phyloP scores from a whole-genome alignment of 768 basidiomycete species.

The Lactifluus subvellereus region DNA sequence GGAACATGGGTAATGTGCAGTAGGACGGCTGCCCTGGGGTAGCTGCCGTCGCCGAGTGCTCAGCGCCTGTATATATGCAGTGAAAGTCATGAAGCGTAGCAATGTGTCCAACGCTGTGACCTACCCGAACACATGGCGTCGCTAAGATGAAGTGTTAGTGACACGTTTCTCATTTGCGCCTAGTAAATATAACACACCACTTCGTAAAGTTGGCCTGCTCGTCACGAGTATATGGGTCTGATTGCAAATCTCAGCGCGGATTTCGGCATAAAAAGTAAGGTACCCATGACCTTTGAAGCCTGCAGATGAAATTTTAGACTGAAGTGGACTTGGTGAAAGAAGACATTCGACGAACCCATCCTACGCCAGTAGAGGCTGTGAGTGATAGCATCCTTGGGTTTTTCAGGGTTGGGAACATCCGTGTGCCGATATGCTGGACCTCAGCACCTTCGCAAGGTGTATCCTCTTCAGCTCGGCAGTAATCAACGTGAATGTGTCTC shows the following conservation, averaged over 20 bases:
- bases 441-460: too few relatives aligned
- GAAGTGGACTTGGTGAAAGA: neutral
- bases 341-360: slow-evolving; percentile 37
- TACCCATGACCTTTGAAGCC: slow-evolving; percentile 47
- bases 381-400: too few relatives aligned
- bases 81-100: neutral
- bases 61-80: slow-evolving; percentile 35
- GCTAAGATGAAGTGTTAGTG: slow-evolving; percentile 27
- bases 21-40: slow-evolving; percentile 45
- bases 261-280: neutral
- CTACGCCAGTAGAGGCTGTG: slow-evolving; percentile 59
- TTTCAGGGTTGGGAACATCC: too few relatives aligned
- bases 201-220: slow-evolving; percentile 48
- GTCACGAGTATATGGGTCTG: slow-evolving; percentile 57
- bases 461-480: slow-evolving; percentile 47
- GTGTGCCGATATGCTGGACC: too few relatives aligned
- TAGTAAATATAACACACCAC: slow-evolving; percentile 37
- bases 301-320: slow-evolving; percentile 23
- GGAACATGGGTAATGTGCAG: slow-evolving; percentile 51
- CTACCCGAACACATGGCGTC: slow-evolving; percentile 49
- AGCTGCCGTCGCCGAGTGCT: slow-evolving; percentile 40
- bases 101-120: neutral
- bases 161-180: neutral
- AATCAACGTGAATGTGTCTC: slow-evolving; percentile 52
- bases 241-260: neutral